Conservation (phyloP, 345 rosid species). For the Eucalyptus microcorys region DNA sequence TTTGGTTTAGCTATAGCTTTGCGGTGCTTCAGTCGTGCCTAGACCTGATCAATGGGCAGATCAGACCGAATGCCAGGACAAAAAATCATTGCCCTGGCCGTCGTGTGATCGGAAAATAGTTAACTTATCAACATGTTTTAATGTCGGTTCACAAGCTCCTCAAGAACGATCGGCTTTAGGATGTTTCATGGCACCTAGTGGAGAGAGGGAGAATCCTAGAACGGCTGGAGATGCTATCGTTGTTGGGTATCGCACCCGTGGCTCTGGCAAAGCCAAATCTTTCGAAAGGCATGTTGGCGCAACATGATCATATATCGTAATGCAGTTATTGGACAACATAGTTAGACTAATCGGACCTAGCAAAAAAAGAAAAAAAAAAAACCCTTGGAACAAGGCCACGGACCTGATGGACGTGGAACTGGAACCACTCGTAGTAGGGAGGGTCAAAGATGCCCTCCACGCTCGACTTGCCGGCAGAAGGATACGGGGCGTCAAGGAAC, state of each 20-base stretch:
- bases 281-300: background rate
- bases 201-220: background rate
- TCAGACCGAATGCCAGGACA: background rate
- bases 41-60: background rate
- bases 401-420: slow-evolving; percentile 18
- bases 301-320: background rate
- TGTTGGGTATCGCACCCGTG: background rate
- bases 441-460: slow-evolving; percentile 23
- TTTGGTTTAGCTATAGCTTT: background rate
- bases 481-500: slow-evolving; percentile 27
- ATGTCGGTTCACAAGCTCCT: background rate
- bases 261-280: background rate
- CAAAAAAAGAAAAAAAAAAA: background rate
- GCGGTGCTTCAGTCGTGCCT: background rate
- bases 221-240: background rate
- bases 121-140: background rate
- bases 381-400: background rate
- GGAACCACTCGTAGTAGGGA: slow-evolving; percentile 30
- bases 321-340: background rate
- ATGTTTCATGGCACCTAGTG: background rate
- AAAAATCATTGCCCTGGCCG: background rate
- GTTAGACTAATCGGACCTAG: background rate
- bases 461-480: slow-evolving; percentile 20
- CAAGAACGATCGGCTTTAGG: background rate
- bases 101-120: background rate